Evolutionary conservation across 768 basidiomycete species (phyloP).

Genomic region (Lentinus tigrinus): DNA sequence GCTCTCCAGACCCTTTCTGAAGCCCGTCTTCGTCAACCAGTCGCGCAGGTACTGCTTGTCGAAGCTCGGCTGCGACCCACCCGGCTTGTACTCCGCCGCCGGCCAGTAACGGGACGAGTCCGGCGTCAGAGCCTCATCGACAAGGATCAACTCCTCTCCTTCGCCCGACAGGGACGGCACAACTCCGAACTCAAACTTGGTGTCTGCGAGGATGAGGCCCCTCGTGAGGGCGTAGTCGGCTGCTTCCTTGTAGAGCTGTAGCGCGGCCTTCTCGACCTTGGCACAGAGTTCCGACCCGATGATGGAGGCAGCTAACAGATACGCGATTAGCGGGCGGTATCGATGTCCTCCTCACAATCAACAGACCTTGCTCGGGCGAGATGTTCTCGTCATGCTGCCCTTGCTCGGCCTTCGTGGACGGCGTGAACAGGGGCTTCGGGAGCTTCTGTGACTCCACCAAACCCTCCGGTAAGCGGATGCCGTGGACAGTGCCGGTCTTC

Average conservation of each 20-base stretch:
- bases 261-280: conserved; percentile 55
- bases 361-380: conserved; percentile 88
- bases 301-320: conserved; percentile 54
- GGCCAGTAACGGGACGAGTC: conserved; percentile 99
- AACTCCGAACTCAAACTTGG: conserved; percentile 98
- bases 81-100: conserved; percentile 64
- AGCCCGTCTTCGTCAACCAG: conserved; percentile 76
- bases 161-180: conserved; percentile 31
- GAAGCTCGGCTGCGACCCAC: conserved; percentile 82
- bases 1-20: conserved; percentile 74
- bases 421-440: conserved; percentile 85
- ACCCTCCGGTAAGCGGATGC: conserved; percentile 70
- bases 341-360: background rate
- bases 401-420: conserved; percentile 94
- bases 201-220: conserved; percentile 94
- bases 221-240: conserved; percentile 68
- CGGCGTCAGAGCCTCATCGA: conserved; percentile 96
- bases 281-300: conserved; percentile 66
- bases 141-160: conserved; percentile 64
- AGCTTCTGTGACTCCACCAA: conserved; percentile 86
- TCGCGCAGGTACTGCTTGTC: conserved; percentile 97
- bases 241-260: conserved; percentile 72
- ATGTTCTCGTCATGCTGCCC: conserved; percentile 98
- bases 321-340: background rate
- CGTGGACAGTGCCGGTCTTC: conserved; percentile 83